Evolutionary conservation across 2,329 filamentous ascomycete genomes (phyloP).

Genomic region (Tricladium varicosporioides): DNA sequence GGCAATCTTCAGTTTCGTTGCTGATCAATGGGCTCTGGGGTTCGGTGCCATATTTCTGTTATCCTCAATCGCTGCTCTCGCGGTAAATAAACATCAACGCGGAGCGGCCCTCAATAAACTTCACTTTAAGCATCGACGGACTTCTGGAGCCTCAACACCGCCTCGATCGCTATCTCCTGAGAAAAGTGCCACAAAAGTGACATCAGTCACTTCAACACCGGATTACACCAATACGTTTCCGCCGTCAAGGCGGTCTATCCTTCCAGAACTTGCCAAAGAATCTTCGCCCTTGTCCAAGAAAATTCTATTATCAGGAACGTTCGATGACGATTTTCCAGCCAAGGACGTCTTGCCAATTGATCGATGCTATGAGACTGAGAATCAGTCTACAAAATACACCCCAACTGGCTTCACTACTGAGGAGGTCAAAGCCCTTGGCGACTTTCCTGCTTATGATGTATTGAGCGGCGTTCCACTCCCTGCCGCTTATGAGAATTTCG

Average conservation of each 20-base stretch:
- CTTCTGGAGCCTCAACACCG: constrained; percentile 32
- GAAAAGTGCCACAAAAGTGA: constrained; percentile 15
- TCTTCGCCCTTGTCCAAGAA: constrained; percentile 18
- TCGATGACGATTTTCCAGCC: constrained; percentile 17
- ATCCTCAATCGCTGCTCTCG: constrained; percentile 19
- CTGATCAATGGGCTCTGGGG: constrained; percentile 26
- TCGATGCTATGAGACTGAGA: constrained; percentile 27
- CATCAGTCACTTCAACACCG: constrained; percentile 5
- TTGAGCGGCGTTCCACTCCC: constrained; percentile 75
- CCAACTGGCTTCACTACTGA: constrained; percentile 68
- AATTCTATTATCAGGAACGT: constrained; percentile 18
- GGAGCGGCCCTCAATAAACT: constrained; percentile 25
- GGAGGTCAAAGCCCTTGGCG: constrained; percentile 68
- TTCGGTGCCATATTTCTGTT: constrained; percentile 26
- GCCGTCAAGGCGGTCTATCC: constrained; percentile 28
- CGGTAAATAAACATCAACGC: constrained; percentile 25
- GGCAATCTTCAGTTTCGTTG: constrained; percentile 14
- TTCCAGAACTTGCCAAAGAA: constrained; percentile 26
- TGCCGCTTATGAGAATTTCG: constrained; percentile 59
- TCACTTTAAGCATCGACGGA: constrained; percentile 28
- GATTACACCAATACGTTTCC: constrained; percentile 28
- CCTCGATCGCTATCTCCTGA: constrained; percentile 31
- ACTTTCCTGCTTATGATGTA: constrained; percentile 76
- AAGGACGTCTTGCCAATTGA: constrained; percentile 25
- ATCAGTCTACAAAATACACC: constrained; percentile 45